These are phyloP conservation scores for Pythium dissotocum DNA, from an alignment of 352 stramenopile species.

Conservation along the genomic window DNA sequence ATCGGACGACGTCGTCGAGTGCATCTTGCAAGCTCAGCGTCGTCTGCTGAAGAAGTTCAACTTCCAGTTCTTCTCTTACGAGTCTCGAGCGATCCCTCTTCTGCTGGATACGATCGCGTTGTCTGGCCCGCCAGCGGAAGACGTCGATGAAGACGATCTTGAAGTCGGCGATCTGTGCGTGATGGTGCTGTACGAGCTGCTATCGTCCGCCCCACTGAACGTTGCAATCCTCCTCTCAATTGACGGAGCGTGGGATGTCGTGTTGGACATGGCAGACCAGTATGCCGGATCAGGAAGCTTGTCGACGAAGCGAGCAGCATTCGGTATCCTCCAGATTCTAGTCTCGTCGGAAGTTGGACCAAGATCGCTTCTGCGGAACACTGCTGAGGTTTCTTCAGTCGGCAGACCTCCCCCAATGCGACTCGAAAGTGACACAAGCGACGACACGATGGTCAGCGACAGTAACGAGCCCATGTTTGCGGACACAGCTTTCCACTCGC, in stretches of 20 bases:
- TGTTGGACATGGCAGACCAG: constrained; percentile 28
- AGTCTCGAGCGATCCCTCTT: constrained; percentile 66
- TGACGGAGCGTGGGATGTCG: constrained; percentile 17
- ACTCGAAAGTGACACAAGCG: constrained; percentile 21
- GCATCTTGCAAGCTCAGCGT: constrained; percentile 65
- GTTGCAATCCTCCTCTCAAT: constrained; percentile 21
- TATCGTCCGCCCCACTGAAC: constrained; percentile 25
- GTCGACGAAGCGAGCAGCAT: constrained; percentile 18
- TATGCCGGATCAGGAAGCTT: neutral
- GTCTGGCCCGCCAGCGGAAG: neutral
- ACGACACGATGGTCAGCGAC: constrained; percentile 12
- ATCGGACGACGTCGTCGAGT: constrained; percentile 69
- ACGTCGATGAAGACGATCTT: neutral
- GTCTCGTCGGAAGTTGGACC: constrained; percentile 18
- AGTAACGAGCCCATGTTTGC: constrained; percentile 7
- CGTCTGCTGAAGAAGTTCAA: constrained; percentile 71
- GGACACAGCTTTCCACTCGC: constrained; percentile 8
- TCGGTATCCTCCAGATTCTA: constrained; percentile 25
- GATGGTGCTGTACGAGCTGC: constrained; percentile 23
- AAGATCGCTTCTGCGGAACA: constrained; percentile 18
- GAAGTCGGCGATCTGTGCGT: constrained; percentile 22
- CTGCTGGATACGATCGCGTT: constrained; percentile 36
- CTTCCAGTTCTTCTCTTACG: constrained; percentile 79
- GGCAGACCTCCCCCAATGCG: neutral
- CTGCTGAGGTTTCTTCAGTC: neutral